Evolutionary conservation across 176 grass and related monocot species (phyloP).

Genomic region (Oryza glaberrima): DNA sequence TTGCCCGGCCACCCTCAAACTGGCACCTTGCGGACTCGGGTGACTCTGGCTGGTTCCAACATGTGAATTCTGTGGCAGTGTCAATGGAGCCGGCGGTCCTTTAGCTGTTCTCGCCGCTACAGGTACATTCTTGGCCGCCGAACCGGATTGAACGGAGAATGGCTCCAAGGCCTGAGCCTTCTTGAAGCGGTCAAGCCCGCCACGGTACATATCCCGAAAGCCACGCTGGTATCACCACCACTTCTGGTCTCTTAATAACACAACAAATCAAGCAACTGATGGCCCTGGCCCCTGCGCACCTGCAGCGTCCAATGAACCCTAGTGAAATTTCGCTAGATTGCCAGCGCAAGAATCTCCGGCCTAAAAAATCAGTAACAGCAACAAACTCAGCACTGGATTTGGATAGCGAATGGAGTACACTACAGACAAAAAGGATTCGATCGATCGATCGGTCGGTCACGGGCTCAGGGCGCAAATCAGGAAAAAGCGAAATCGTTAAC

Average conservation of each 20-base stretch:
- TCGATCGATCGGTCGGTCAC: too few relatives aligned
- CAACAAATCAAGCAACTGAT: conserved; percentile 13
- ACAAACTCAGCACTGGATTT: not conserved
- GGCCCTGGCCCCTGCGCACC: not conserved
- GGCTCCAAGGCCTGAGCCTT: conserved; percentile 86
- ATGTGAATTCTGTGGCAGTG: conserved; percentile 40
- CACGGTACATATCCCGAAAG: conserved; percentile 66
- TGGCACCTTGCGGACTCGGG: conserved; percentile 30
- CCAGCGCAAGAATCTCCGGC: not conserved
- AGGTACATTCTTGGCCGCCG: conserved; percentile 39
- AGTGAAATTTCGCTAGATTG: not conserved
- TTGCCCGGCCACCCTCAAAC: conserved; percentile 25
- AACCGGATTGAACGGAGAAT: conserved; percentile 58
- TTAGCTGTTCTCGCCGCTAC: conserved; percentile 33
- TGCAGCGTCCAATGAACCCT: not conserved
- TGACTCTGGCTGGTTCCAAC: conserved; percentile 24
- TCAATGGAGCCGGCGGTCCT: not conserved
- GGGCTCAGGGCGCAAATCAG: not conserved
- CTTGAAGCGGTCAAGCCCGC: conserved; percentile 93
- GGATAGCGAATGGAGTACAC: not conserved
- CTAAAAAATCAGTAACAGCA: not conserved
- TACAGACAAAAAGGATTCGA: not conserved
- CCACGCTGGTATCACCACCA: not conserved
- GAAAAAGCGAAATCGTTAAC: not conserved
- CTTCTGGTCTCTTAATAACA: not conserved